Evolutionary conservation across 257 asterid species (phyloP).

Genomic region (Solanum appendiculatum): DNA sequence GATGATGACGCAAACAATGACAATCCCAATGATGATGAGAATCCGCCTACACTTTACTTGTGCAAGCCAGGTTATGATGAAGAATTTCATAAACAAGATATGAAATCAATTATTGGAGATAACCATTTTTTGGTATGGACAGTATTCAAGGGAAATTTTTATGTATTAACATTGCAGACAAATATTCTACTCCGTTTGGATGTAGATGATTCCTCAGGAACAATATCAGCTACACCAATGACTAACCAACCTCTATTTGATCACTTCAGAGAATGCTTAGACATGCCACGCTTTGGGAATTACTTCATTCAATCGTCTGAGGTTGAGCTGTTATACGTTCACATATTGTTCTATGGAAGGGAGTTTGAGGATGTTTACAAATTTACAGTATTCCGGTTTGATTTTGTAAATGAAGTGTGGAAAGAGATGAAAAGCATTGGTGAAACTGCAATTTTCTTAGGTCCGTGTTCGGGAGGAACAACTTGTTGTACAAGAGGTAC

Average conservation of each 20-base stretch:
- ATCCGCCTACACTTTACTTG: neutral
- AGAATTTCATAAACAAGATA: neutral
- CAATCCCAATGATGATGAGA: neutral
- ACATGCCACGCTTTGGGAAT: too few species aligned
- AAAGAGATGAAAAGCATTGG: neutral
- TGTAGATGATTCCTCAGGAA: too few species aligned
- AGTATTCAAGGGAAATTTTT: neutral
- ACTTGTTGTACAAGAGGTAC: neutral
- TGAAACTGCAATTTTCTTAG: neutral
- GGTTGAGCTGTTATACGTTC: too few species aligned
- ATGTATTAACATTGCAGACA: too few species aligned
- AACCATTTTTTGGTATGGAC: neutral
- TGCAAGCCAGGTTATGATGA: neutral
- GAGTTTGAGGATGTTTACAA: too few species aligned
- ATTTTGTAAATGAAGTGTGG: neutral
- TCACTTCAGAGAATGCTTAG: too few species aligned
- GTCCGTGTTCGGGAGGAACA: neutral
- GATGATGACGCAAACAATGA: too few species aligned
- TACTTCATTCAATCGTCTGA: too few species aligned
- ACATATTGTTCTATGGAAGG: too few species aligned
- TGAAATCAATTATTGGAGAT: neutral
- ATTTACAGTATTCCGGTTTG: neutral
- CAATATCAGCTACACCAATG: too few species aligned
- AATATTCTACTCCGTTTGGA: too few species aligned
- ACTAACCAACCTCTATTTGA: too few species aligned